Conservation (phyloP, 495 filamentous ascomycete genomes). For the Podospora pseudopauciseta region DNA sequence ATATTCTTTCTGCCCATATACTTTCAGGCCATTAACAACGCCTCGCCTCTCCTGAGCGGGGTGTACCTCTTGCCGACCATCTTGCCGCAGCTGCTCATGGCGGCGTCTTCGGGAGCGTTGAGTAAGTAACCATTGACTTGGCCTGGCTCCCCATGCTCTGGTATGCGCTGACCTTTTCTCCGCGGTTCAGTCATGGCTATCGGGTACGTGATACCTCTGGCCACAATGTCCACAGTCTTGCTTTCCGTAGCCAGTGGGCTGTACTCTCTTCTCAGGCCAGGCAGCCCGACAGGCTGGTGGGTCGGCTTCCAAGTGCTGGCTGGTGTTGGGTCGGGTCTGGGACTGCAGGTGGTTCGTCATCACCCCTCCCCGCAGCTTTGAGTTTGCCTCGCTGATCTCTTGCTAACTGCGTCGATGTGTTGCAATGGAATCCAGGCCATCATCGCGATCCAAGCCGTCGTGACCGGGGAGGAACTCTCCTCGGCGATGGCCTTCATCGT, state of each 20-base stretch:
- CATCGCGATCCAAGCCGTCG: constrained; percentile 48
- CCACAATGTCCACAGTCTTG: constrained; percentile 45
- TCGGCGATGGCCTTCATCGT: constrained; percentile 56
- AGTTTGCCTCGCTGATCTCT: no score
- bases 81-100: constrained; percentile 31
- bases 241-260: constrained; percentile 58
- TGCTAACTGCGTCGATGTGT: no score
- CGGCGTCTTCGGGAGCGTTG: constrained; percentile 48
- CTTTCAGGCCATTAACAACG: constrained; percentile 53
- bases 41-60: constrained; percentile 46
- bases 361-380: no score
- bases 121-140: no score
- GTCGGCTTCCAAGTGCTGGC: constrained; percentile 28
- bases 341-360: no score
- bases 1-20: constrained; percentile 44
- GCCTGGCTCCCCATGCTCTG: no score
- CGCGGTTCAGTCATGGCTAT: constrained; percentile 25
- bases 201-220: constrained; percentile 59
- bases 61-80: constrained; percentile 48
- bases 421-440: constrained; percentile 22
- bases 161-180: no score
- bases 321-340: no score
- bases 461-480: constrained; percentile 49
- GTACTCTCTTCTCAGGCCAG: constrained; percentile 51
- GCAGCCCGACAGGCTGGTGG: constrained; percentile 41